phyloP scores from a whole-genome alignment of 163 green algal genomes.

The Coccomyxa subellipsoidea region DNA sequence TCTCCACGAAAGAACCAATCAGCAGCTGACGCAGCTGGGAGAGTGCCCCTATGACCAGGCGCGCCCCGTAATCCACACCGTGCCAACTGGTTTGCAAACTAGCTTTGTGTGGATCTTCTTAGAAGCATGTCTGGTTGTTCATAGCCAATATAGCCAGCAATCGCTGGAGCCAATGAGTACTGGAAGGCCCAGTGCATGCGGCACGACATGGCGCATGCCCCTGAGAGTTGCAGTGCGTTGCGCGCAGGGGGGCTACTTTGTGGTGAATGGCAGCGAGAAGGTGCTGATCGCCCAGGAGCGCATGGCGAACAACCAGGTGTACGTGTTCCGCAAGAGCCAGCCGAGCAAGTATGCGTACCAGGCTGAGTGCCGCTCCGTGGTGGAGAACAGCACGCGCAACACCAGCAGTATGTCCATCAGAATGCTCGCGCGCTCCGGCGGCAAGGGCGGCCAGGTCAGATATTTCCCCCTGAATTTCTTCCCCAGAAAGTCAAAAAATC shows the following conservation, averaged over 20 bases:
- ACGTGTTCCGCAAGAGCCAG: slow-evolving; percentile 95
- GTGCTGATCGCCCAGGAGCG: slow-evolving; percentile 96
- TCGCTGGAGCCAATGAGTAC: no score
- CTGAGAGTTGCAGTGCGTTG: no score
- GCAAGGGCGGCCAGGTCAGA: slow-evolving; percentile 37
- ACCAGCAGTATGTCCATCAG: slow-evolving; percentile 78
- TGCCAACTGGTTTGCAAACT: no score
- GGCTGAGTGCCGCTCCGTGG: slow-evolving; percentile 80
- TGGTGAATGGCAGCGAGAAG: slow-evolving; percentile 99
- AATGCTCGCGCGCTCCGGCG: slow-evolving; percentile 65
- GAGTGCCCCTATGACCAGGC: slow-evolving; percentile 96
- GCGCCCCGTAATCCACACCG: background rate
- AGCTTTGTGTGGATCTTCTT: no score
- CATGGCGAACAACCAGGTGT: slow-evolving; percentile 98
- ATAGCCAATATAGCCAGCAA: no score
- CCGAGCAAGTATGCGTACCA: slow-evolving; percentile 91
- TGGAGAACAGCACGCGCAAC: slow-evolving; percentile 78
- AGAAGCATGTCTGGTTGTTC: no score
- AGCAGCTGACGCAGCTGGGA: slow-evolving; percentile 85
- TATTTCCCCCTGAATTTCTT: no score
- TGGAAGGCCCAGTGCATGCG: no score
- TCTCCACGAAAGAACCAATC: slow-evolving; percentile 64
- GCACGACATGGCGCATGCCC: no score
- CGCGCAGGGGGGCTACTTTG: slow-evolving; percentile 95
- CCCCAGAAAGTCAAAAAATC: no score